Evolutionary conservation across 2,329 filamentous ascomycete genomes (phyloP), one percentile per base, ranked within the genome.

Genomic region (Arthrobotrys iridis): DNA sequence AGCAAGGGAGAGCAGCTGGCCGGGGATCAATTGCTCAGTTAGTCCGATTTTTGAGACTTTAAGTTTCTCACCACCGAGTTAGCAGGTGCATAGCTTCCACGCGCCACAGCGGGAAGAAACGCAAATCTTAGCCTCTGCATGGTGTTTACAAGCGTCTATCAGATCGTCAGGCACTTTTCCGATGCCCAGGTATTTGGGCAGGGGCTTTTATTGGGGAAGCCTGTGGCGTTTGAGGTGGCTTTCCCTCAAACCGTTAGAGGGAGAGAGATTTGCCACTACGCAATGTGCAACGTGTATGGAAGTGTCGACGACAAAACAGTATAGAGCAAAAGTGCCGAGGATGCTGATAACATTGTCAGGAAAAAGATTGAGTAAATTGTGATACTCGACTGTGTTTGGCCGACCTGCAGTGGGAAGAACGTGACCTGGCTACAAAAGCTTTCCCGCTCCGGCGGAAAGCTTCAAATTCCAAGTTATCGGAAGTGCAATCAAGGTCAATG

Each of bases 131-230:
- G 30, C 13, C 13, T 35, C n/a, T 24, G n/a, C 59, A 48, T 48
- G 60, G 30, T n/a, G 43, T 37, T 35, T 24, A 22, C 26, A 18
- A 35, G 20, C 24, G 4, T 55, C 28, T 26, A 41, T 55, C 50
- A 64, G 68, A 73, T 73, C 59, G 59, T 41, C 67, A 73, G 68
- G 68, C 20, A 73, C 68, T 73, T 73, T 65, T 20, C 52, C 68
- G 68, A 66, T 73, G 68, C 68, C 68, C 68, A 73, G 68, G 41
- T 37, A 55, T 55, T 24, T 11, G 10, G 10, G n/a, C 35, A 37
- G 65, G 41, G 43, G 20, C 0, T 18, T 15, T 4, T 11, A 52
- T 37, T 28, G 20, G 33, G 50, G 26, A 35, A 43, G 52, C 28
- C 18, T 64, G 45, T 64, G 55, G 41, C 41, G 64, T 20, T 40